These are phyloP conservation scores for Trichophyton benhamiae DNA, from an alignment of 2,329 filamentous ascomycete species.

Conservation along the genomic window DNA sequence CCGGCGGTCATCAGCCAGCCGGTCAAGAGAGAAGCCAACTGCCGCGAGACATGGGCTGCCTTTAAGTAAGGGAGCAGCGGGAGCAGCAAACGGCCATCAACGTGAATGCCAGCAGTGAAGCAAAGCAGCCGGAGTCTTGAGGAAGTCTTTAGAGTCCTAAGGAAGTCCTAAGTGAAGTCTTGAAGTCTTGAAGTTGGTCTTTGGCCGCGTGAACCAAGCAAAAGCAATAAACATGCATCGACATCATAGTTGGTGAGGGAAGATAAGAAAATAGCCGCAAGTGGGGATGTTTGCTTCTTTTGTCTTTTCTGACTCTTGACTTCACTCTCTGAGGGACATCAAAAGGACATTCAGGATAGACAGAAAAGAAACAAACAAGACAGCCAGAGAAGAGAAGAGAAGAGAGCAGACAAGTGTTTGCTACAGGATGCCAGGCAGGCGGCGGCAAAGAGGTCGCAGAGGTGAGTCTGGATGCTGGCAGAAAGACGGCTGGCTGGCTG, in stretches of 20 bases:
- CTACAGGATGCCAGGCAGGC: background rate
- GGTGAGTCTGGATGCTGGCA: background rate
- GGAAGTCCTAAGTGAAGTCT: too few relatives aligned
- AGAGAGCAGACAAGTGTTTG: background rate
- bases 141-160: too few relatives aligned
- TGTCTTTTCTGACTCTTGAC: background rate
- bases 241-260: background rate
- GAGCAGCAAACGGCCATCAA: background rate
- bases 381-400: background rate
- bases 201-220: background rate
- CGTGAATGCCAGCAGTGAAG: background rate
- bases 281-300: slow-evolving; percentile 5
- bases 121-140: too few relatives aligned
- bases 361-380: background rate
- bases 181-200: too few relatives aligned
- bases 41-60: too few relatives aligned
- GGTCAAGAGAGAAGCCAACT: too few relatives aligned
- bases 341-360: too few relatives aligned
- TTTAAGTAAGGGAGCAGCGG: too few relatives aligned
- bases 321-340: background rate
- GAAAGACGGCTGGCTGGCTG: too few relatives aligned
- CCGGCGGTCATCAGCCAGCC: background rate
- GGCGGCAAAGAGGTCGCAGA: background rate
- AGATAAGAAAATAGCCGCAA: background rate
- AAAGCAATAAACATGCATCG: background rate